A percentile compares a stretch with the other conserved stretches of the same genome.
phyloP scores from a whole-genome alignment of 1,139 yeast genomes.

The Eremothecium coryli region DNA sequence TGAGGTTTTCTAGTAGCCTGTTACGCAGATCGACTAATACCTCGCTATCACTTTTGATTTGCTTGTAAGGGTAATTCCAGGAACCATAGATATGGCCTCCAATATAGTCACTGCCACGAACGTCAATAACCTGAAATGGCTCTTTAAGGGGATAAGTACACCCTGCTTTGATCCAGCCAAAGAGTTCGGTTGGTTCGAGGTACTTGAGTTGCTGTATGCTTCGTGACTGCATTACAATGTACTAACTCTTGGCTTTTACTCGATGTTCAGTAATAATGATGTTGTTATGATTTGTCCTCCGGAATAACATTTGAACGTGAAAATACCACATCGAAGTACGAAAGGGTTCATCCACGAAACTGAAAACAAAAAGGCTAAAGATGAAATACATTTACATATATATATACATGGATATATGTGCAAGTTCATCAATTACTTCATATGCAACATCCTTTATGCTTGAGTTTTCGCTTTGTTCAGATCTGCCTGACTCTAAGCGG shows the following conservation, averaged over 20 bases:
- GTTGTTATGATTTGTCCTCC: too few relatives aligned
- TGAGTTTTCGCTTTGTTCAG: too few relatives aligned
- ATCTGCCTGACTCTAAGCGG: too few relatives aligned
- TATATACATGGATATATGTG: not conserved
- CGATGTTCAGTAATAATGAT: too few relatives aligned
- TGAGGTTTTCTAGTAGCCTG: constrained; percentile 29
- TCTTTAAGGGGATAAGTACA: constrained; percentile 12
- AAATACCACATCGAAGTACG: too few relatives aligned
- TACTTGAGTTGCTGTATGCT: constrained; percentile 19
- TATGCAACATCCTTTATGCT: too few relatives aligned
- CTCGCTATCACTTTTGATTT: constrained; percentile 55
- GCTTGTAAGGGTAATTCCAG: constrained; percentile 23
- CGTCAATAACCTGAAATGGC: constrained; percentile 68
- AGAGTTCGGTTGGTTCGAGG: constrained; percentile 22
- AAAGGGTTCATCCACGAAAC: too few relatives aligned
- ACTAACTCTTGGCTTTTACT: too few relatives aligned
- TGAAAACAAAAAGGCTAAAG: not conserved
- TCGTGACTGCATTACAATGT: constrained; percentile 16
- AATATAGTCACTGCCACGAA: constrained; percentile 68
- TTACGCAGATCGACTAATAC: constrained; percentile 56
- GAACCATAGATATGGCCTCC: constrained; percentile 38
- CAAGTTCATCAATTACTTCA: too few relatives aligned
- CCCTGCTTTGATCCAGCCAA: constrained; percentile 24
- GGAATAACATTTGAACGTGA: too few relatives aligned
- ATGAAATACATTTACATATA: not conserved